A percentile compares a stretch with the other conserved stretches of the same genome.
Conservation (phyloP, 495 filamentous ascomycete genomes). For the Neurospora africana region DNA sequence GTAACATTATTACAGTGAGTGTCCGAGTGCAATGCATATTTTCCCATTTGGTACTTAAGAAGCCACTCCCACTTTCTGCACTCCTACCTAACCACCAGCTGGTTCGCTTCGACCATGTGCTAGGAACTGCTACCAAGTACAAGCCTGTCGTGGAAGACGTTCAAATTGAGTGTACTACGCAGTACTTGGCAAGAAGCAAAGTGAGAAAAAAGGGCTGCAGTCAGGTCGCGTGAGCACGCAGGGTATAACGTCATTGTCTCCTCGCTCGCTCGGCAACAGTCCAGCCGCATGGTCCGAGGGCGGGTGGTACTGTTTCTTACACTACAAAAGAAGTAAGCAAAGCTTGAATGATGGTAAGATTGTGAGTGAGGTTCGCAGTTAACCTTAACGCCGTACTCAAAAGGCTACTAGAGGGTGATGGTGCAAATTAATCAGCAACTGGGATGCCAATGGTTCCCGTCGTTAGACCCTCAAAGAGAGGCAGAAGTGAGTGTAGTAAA, state of each 20-base stretch:
- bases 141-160: background rate
- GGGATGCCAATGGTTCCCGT: background rate
- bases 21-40: background rate
- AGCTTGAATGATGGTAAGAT: background rate
- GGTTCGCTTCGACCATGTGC: background rate
- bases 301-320: background rate
- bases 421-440: background rate
- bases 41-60: background rate
- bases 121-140: background rate
- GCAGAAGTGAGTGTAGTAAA: background rate
- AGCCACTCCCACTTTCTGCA: background rate
- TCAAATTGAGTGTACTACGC: background rate
- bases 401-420: background rate
- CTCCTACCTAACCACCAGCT: background rate
- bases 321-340: no score
- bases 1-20: background rate
- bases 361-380: background rate
- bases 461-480: background rate
- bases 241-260: background rate
- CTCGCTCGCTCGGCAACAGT: background rate
- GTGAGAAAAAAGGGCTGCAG: background rate
- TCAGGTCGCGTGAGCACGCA: background rate
- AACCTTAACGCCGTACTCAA: background rate
- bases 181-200: background rate
- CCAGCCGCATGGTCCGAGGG: background rate